Conservation (phyloP, 1,139 yeast genomes). For the Suzukiozyma palmioleophila region DNA sequence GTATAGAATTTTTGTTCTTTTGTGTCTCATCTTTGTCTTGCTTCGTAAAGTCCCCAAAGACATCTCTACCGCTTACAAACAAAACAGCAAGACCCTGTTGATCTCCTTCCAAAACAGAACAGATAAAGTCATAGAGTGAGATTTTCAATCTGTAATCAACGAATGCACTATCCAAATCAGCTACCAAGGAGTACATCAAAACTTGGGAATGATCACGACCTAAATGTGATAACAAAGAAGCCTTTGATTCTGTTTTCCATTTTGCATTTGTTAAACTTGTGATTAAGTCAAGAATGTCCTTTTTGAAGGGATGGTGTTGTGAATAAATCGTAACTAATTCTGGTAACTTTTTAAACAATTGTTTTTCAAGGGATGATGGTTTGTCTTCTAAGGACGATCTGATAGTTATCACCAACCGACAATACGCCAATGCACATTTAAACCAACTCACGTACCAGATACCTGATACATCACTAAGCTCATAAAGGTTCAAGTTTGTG, state of each 20-base stretch:
- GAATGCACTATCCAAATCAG: slow-evolving; percentile 57
- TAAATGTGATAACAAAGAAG: slow-evolving; percentile 77
- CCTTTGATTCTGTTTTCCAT: slow-evolving; percentile 55
- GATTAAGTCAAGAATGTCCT: slow-evolving; percentile 52
- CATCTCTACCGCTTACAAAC: slow-evolving; percentile 69
- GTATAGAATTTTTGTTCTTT: slow-evolving; percentile 34
- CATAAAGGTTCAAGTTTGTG: slow-evolving; percentile 30
- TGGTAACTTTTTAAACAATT: slow-evolving; percentile 54
- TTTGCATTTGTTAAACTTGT: slow-evolving; percentile 58
- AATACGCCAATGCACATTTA: slow-evolving; percentile 35
- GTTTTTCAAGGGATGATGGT: slow-evolving; percentile 64
- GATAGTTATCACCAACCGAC: slow-evolving; percentile 46
- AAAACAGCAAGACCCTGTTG: slow-evolving; percentile 86
- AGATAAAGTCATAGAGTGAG: slow-evolving; percentile 63
- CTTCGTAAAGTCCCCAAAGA: slow-evolving; percentile 31
- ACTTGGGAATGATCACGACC: slow-evolving; percentile 61
- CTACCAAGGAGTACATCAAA: slow-evolving; percentile 53
- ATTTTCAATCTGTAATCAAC: slow-evolving; percentile 55
- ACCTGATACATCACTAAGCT: slow-evolving; percentile 40
- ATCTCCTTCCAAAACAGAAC: slow-evolving; percentile 70
- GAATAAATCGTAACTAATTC: slow-evolving; percentile 58
- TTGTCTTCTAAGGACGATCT: slow-evolving; percentile 45
- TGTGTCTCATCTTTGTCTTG: slow-evolving; percentile 12
- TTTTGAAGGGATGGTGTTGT: slow-evolving; percentile 43
- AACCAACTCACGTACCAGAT: slow-evolving; percentile 43